Conservation (phyloP, 495 filamentous ascomycete genomes). For the Lasiosphaeria ovina region DNA sequence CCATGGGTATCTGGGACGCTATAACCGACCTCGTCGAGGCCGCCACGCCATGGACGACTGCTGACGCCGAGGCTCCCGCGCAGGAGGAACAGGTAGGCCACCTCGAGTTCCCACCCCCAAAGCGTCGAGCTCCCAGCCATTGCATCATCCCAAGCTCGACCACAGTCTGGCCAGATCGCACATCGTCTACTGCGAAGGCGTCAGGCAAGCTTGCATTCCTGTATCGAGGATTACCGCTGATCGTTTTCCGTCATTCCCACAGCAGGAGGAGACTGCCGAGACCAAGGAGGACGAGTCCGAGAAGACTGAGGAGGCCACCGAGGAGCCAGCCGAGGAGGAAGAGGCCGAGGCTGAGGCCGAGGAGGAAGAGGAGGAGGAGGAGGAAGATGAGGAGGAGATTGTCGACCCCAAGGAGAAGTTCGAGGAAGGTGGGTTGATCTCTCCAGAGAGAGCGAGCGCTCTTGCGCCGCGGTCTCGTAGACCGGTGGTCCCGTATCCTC, state of each 20-base stretch:
- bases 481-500: background rate
- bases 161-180: too few relatives aligned
- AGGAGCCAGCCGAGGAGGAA: constrained; percentile 47
- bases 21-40: constrained; percentile 55
- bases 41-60: constrained; percentile 53
- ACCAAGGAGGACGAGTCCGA: constrained; percentile 50
- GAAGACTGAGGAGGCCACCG: constrained; percentile 42
- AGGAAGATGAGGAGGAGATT: constrained; percentile 88
- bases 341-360: constrained; percentile 49
- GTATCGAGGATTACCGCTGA: background rate
- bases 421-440: constrained; percentile 74
- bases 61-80: constrained; percentile 55
- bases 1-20: constrained; percentile 58
- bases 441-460: background rate
- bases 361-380: constrained; percentile 67
- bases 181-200: too few relatives aligned
- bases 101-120: constrained; percentile 4
- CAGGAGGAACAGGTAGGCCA: constrained; percentile 26
- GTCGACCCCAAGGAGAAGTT: constrained; percentile 84
- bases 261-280: constrained; percentile 49
- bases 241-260: constrained; percentile 31
- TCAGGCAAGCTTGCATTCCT: background rate
- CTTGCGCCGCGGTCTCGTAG: background rate
- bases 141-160: constrained; percentile 4
- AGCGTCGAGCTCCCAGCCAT: too few relatives aligned